Base-by-base conservation (phyloP, 805 yeast species). In the Yarrowia sp. region DNA sequence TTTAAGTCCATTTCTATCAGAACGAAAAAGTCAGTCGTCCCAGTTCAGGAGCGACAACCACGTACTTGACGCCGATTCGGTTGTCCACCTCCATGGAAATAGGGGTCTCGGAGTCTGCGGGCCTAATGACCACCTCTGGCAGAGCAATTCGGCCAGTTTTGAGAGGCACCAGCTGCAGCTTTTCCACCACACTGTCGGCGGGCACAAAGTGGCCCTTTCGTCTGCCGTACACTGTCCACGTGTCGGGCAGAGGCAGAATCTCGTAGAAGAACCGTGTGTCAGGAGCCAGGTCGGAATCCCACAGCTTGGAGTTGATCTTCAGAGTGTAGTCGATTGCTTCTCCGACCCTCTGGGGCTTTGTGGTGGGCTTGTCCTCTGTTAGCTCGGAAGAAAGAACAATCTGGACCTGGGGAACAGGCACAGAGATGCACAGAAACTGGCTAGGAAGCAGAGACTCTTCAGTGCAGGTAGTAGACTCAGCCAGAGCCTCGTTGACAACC, bases 211-310 rank as follows among this genome's bases (percentile, higher is more conserved):
- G 70, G 46, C 83, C 82, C 62, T 77, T 78, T 63, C 83, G 84
- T 64, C 81, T 78, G 0, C 98, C 98, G 6, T 90, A 84, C 4
- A 91, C 75, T 2, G 90, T 70, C 98, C 98, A 93, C 59, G 79
- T 81, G 22, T 90, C 97, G 27, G 77, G 77, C 27, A 78, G 81
- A 25, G 80, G 78, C 16, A 74, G 71, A 0, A 88, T 68, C 16
- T 80, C 81, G 36, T 84, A 74, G 56, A 77, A 77, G 67, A 81
- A 83, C 29, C 66, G 68, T 29, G 73, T 70, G 7, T 62, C 53
- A 6, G 56, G 61, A 12, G 46, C 31, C n/a, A 62, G 65, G 4
- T 55, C 33, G 7, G 38, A 14, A 16, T 29, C 18, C 33, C 61
- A 53, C 36, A 62, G 41, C 32, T 42, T 63, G 2, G 68, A 56